Conservation (phyloP, 2,329 filamentous ascomycete genomes). For the Rugonectria rugulosa region DNA sequence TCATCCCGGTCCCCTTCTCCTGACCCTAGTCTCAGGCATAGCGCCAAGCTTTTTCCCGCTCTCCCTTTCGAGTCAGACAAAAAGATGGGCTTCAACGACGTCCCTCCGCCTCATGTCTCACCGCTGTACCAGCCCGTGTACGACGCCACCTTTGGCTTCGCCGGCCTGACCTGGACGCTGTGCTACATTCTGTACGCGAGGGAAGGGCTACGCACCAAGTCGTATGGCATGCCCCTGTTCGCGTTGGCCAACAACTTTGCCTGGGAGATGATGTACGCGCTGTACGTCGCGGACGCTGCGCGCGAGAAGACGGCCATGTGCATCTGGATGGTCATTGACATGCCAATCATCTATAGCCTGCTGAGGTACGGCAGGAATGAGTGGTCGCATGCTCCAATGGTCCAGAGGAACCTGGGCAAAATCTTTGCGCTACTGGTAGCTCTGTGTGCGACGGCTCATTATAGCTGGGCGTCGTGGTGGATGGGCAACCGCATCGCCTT, state of each 20-base stretch:
- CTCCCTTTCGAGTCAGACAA: no score
- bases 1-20: background rate
- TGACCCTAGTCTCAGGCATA: background rate
- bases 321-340: conserved; percentile 19
- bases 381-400: conserved; percentile 15
- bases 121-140: conserved; percentile 14
- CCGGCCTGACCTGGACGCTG: conserved; percentile 14
- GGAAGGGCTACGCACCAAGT: conserved; percentile 9
- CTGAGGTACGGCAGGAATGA: conserved; percentile 5
- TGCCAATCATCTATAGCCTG: conserved; percentile 15
- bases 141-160: conserved; percentile 19
- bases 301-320: conserved; percentile 12
- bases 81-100: conserved; percentile 20
- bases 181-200: conserved; percentile 17
- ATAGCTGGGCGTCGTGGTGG: conserved; percentile 15
- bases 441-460: conserved; percentile 5
- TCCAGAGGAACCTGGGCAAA: conserved; percentile 14
- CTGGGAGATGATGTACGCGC: conserved; percentile 15
- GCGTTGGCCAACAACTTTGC: conserved; percentile 17
- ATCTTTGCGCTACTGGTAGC: conserved; percentile 4
- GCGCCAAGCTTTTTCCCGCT: no score
- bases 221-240: conserved; percentile 20
- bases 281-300: conserved; percentile 3
- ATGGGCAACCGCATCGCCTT: conserved; percentile 14
- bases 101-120: conserved; percentile 14